Base-by-base conservation (phyloP, 2,329 filamentous ascomycete genomes). In the Tetracladium maxilliforme region DNA sequence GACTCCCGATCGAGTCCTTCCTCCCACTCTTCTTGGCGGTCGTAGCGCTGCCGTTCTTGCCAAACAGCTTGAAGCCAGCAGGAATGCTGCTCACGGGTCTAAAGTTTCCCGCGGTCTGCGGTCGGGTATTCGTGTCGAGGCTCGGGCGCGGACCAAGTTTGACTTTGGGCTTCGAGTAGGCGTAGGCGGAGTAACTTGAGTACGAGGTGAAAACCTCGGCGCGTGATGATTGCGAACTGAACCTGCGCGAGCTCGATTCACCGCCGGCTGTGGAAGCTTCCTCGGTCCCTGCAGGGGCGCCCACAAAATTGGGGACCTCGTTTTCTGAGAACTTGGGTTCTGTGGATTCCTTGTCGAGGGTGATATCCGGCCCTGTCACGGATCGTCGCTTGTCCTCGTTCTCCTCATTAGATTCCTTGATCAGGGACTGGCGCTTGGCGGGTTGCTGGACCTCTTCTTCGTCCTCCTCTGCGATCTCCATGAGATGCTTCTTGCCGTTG, bases 401-500 rank as follows among this genome's bases (percentile, higher is more conserved):
- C n/a, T n/a, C n/a, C n/a, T n/a, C n/a, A n/a, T n/a, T n/a, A n/a
- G n/a, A n/a, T n/a, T n/a, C n/a, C n/a, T n/a, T n/a, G n/a, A n/a
- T n/a, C n/a, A n/a, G n/a, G 3, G 64, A 71, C 40, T 73, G 61
- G 27, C 69, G 57, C 40, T 72, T 75, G 15, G 69, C 58, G 34
- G 67, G 52, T 30, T 63, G 56, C 31, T 58, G 52, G n/a, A n/a
- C n/a, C 27, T 75, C 70, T 41, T 92, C 84, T 43, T 92, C 83
- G 27, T 77, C 80, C 53, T 90, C 81, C 52, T 95, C 90, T n/a
- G 78, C 74, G 45, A 95, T 94, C 53, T 92, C 87, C 55, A 87
- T 77, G 39, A 95, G 58, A 36, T 81, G 74, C 40, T 76, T 70
- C 42, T 74, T 66, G 30, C 78, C 70, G 35, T 84, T 58, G 5